Percentiles rank a stretch among this genome's conserved stretches.
Conservation (phyloP, 2,329 filamentous ascomycete genomes). For the Pseudogymnoascus sp. region DNA sequence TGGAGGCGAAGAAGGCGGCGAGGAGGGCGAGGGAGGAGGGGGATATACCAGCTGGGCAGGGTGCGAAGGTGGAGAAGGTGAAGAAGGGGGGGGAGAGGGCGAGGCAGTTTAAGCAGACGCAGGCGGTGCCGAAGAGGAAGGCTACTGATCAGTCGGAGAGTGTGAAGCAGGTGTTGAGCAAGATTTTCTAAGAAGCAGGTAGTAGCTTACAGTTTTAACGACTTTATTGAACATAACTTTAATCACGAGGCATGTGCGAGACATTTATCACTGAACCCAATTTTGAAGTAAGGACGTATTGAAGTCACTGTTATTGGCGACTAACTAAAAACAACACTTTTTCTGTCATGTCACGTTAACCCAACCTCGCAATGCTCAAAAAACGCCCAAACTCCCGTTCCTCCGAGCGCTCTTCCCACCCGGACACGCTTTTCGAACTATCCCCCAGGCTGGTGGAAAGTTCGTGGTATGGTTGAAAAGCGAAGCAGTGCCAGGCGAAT, state of each 20-base stretch:
- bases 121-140: conserved; percentile 43
- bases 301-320: conserved; percentile 7
- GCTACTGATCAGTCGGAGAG: conserved; percentile 43
- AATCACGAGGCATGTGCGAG: not conserved
- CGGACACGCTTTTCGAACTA: not conserved
- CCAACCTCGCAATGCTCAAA: conserved; percentile 6
- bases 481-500: not conserved
- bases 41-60: conserved; percentile 15
- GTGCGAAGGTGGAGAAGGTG: conserved; percentile 17
- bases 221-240: conserved; percentile 1
- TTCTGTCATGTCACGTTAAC: conserved; percentile 7
- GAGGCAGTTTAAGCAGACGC: conserved; percentile 60
- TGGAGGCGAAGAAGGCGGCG: conserved; percentile 51
- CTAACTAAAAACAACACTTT: conserved; percentile 8
- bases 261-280: not conserved
- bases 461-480: not conserved
- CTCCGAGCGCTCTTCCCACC: not conserved
- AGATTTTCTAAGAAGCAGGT: conserved; percentile 46
- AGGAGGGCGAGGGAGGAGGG: conserved; percentile 34
- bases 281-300: not conserved
- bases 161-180: conserved; percentile 53
- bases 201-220: conserved; percentile 1
- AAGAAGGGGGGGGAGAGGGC: conserved; percentile 29
- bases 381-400: conserved; percentile 6
- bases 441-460: not conserved